Evolutionary conservation across 441 rosid species (phyloP).

Genomic region (Capsella rubella): DNA sequence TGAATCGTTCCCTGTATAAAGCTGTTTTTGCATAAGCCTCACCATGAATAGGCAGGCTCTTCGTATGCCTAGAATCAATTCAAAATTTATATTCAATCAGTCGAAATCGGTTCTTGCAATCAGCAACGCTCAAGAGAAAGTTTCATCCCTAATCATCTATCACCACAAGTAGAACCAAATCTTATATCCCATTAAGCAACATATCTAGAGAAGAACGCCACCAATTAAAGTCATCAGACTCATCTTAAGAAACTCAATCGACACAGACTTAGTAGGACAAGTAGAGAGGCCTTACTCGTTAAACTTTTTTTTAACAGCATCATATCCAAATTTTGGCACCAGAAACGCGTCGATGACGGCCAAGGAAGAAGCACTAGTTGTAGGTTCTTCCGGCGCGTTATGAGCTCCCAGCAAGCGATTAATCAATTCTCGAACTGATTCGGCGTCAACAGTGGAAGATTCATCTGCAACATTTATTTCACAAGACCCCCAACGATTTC

Average conservation of each 20-base stretch:
- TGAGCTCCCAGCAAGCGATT: conserved; percentile 65
- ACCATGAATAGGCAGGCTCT: conserved; percentile 74
- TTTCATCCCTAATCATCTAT: conserved; percentile 3
- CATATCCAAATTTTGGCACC: conserved; percentile 78
- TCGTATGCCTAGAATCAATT: conserved; percentile 56
- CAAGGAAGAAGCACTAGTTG: conserved; percentile 49
- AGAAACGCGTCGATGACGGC: conserved; percentile 80
- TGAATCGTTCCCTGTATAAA: conserved; percentile 76
- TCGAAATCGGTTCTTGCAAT: neutral
- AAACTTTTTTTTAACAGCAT: conserved; percentile 80
- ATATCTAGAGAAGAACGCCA: neutral
- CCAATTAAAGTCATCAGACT: neutral
- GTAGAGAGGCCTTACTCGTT: conserved; percentile 55
- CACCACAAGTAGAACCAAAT: neutral
- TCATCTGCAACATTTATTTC: conserved; percentile 53
- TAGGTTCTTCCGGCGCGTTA: conserved; percentile 62
- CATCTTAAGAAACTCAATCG: neutral
- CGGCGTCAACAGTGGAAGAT: conserved; percentile 74
- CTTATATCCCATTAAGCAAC: neutral
- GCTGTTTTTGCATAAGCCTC: conserved; percentile 76
- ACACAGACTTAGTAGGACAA: neutral
- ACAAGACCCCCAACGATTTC: neutral
- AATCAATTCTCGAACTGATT: conserved; percentile 64
- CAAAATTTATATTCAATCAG: neutral
- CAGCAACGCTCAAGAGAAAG: neutral